Conservation (phyloP, 148 eudicot species). For the Gaultheria prostrata region DNA sequence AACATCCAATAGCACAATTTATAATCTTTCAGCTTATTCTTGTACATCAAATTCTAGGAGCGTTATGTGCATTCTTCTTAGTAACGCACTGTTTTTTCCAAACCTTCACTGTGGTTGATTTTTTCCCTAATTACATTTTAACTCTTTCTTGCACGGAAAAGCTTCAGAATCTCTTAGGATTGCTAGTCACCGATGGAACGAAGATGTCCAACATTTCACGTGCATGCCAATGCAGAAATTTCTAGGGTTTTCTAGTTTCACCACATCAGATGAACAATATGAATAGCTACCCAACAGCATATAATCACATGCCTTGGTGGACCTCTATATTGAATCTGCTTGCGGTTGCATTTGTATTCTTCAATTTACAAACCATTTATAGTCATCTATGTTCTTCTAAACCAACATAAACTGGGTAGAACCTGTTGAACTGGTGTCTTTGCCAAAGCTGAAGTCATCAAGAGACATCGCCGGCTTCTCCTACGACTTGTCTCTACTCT, state of each 20-base stretch:
- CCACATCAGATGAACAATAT: not conserved
- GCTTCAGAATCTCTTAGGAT: not conserved
- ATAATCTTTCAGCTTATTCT: not conserved
- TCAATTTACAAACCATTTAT: slow-evolving; percentile 12
- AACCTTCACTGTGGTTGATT: not conserved
- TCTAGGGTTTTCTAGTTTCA: not conserved
- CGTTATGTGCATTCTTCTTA: not conserved
- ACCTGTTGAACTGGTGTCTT: slow-evolving; percentile 86
- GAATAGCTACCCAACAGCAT: not conserved
- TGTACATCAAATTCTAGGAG: not conserved
- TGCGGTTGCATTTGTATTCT: not conserved
- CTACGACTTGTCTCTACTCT: slow-evolving; percentile 94
- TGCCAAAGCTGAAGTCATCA: slow-evolving; percentile 96
- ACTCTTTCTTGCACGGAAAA: not conserved
- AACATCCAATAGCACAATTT: not conserved
- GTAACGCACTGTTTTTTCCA: not conserved
- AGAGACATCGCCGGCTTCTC: slow-evolving; percentile 91
- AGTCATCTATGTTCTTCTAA: not conserved
- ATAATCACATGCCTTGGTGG: not conserved
- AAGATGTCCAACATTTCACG: not conserved
- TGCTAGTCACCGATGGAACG: not conserved
- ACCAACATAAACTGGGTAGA: slow-evolving; percentile 1
- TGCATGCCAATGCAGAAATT: not conserved
- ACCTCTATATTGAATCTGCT: not conserved
- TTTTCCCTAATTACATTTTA: not conserved